Evolutionary conservation across 495 filamentous ascomycete genomes (phyloP).

Genomic region (Margaritispora aquatica): DNA sequence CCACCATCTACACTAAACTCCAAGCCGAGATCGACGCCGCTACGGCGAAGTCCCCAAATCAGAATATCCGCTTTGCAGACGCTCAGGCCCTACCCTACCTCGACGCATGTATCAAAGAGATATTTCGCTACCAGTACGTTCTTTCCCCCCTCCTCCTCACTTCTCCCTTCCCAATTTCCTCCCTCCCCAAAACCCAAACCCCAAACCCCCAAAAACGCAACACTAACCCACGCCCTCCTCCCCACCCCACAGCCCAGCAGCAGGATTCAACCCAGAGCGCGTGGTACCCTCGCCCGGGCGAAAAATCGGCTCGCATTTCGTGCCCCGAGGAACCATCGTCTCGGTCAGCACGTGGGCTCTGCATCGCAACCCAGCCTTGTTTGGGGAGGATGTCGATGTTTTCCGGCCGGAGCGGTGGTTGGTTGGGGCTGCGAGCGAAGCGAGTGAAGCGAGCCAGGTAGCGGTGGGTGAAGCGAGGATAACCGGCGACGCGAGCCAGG

Average conservation of each 20-base stretch:
- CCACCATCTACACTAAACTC: background rate
- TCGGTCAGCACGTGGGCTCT: constrained; percentile 23
- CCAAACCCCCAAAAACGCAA: too few species aligned
- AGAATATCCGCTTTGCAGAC: background rate
- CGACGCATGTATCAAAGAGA: constrained; percentile 30
- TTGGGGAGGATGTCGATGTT: constrained; percentile 42
- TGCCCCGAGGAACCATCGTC: constrained; percentile 26
- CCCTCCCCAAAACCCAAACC: too few species aligned
- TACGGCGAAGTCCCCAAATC: background rate
- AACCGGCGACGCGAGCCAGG: too few species aligned
- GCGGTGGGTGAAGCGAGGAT: too few species aligned
- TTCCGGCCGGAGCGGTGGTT: constrained; percentile 53
- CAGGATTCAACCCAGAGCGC: constrained; percentile 12
- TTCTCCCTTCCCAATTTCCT: too few species aligned
- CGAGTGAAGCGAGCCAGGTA: too few species aligned
- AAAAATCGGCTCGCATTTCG: constrained; percentile 19
- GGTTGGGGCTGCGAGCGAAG: too few species aligned
- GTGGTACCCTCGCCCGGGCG: constrained; percentile 22
- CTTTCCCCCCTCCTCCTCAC: too few species aligned
- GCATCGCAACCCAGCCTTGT: constrained; percentile 37
- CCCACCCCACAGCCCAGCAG: too few species aligned
- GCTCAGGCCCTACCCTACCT: constrained; percentile 14
- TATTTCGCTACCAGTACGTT: constrained; percentile 23
- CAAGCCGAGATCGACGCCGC: background rate
- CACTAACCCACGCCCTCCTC: too few species aligned